Evolutionary conservation across 106 monocot genomes (phyloP), one percentile per base, ranked within the genome.

Genomic region (Dioscorea zingiberensis): DNA sequence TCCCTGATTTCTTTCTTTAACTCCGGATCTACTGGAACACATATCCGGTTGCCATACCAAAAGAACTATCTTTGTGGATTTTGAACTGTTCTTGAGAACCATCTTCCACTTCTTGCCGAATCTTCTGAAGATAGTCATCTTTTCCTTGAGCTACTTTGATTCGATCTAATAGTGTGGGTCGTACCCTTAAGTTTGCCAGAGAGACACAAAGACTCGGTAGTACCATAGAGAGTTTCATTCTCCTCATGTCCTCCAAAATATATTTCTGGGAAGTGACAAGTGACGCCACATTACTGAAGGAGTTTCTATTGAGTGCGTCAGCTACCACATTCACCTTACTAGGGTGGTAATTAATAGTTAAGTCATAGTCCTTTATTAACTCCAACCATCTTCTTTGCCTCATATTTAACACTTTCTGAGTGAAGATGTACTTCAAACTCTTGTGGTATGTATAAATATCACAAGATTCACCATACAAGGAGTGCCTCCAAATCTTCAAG

Each of bases 251-350:
- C 10, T 18, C 49, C 13, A 16, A 13, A n/a, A 16, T 7, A 7
- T 13, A 47, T 13, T 47, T 13, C 9, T 13, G 46, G 7, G 46
- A 7, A 8, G 13, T 13, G 9, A 47, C 46, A 13, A 7, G 7
- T 8, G 46, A 7, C 13, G 13, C 46, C 46, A 47, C 46, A 65
- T 26, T 0, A 48, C 25, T 49, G n/a, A n/a, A n/a, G 17, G 61
- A 13, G 2, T 24, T 62, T 7, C 28, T 48, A 23, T 38, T 70
- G 3, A 70, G 29, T 21, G 26, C 60, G 61, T 70, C 48, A 24
- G 60, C 47, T 3, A 62, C 53, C 0, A 53, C 53, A 48, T 53
- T 62, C 4, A 3, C 53, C 6, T 62, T 62, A 2, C 54, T 32
- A 7, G 27, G 30, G 13, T 55, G 29, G 48, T 63, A 64, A 12